Conservation (phyloP, 805 yeast species). For the Saturnispora diversa region DNA sequence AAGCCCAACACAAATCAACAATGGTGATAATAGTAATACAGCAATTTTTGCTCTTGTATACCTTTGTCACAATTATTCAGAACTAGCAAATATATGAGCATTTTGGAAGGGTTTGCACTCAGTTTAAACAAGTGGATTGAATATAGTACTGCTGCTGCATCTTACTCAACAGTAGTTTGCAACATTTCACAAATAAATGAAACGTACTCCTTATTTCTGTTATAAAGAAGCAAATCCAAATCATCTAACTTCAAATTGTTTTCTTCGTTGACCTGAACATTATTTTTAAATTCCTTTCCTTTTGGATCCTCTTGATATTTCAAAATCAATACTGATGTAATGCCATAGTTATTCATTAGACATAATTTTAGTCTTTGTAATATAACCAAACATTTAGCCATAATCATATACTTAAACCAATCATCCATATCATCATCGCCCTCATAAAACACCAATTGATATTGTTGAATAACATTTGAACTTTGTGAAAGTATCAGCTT, state of each 20-base stretch:
- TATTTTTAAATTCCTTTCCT: conserved; percentile 17
- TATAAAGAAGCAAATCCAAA: conserved; percentile 5
- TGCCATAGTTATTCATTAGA: conserved; percentile 16
- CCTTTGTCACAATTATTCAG: too few relatives aligned
- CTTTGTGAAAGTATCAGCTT: conserved; percentile 27
- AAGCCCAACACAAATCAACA: too few relatives aligned
- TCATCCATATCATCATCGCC: conserved; percentile 14
- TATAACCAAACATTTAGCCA: conserved; percentile 17
- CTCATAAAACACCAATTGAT: conserved; percentile 8
- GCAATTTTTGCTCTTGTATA: too few relatives aligned
- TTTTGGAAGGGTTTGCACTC: too few relatives aligned
- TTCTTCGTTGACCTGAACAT: conserved; percentile 14
- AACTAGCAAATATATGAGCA: too few relatives aligned
- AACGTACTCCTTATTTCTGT: conserved; percentile 2
- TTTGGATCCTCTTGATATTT: conserved; percentile 19
- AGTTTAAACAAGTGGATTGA: too few relatives aligned
- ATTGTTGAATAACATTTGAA: conserved; percentile 7
- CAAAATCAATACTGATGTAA: conserved; percentile 17
- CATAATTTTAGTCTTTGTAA: conserved; percentile 14
- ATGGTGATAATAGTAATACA: too few relatives aligned
- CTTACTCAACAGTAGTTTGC: neutral
- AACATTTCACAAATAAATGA: conserved; percentile 5
- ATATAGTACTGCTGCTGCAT: too few relatives aligned
- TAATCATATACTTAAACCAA: conserved; percentile 8
- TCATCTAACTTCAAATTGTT: conserved; percentile 5